phyloP scores from a whole-genome alignment of 2,329 filamentous ascomycete genomes.

The Cercospora sesami region DNA sequence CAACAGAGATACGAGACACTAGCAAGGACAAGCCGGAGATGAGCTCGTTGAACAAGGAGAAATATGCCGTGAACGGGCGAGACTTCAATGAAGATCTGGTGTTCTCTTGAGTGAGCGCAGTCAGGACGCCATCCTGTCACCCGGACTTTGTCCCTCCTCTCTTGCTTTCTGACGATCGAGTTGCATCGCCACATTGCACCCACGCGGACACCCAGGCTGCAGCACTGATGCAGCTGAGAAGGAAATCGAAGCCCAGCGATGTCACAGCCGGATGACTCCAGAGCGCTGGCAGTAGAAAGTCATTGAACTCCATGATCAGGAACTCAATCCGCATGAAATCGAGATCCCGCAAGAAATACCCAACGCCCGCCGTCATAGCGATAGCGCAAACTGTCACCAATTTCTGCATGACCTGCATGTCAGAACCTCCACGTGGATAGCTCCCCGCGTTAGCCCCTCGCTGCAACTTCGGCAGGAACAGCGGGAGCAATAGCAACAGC shows the following conservation, averaged over 20 bases:
- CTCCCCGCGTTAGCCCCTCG: neutral
- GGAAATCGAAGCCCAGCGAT: slow-evolving; percentile 34
- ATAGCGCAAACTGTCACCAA: slow-evolving; percentile 9
- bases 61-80: slow-evolving; percentile 34
- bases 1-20: slow-evolving; percentile 14
- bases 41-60: slow-evolving; percentile 34
- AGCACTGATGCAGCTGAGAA: slow-evolving; percentile 29
- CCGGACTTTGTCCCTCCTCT: neutral
- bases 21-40: slow-evolving; percentile 32
- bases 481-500: slow-evolving; percentile 28
- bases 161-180: neutral
- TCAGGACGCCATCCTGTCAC: neutral
- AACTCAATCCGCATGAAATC: neutral
- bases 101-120: neutral
- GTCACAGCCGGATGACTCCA: slow-evolving; percentile 37
- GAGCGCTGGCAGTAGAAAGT: slow-evolving; percentile 18
- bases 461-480: slow-evolving; percentile 19
- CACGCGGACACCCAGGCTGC: slow-evolving; percentile 17
- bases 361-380: slow-evolving; percentile 17
- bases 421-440: neutral
- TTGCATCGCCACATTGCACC: neutral
- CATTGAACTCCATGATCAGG: slow-evolving; percentile 3
- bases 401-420: slow-evolving; percentile 1
- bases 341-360: neutral
- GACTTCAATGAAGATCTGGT: slow-evolving; percentile 36